phyloP scores from a whole-genome alignment of 768 basidiomycete genomes.

The Phanerochaete sordida region DNA sequence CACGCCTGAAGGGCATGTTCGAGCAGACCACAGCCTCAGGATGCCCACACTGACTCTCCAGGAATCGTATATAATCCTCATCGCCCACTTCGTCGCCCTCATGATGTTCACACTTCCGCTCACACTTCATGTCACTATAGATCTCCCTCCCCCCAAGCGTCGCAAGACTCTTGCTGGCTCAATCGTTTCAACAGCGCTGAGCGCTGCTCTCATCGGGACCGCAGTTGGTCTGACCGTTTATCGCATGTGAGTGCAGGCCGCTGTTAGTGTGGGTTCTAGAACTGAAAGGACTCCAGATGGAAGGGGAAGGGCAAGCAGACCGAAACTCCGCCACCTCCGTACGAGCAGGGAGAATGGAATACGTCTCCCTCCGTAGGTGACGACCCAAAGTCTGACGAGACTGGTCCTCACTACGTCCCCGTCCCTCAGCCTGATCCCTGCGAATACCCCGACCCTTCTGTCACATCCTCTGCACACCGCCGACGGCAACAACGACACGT shows the following conservation, averaged over 20 bases:
- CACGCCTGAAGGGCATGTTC: slow-evolving; percentile 3
- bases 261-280: not conserved
- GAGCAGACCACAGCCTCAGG: not conserved
- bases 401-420: not conserved
- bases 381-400: not conserved
- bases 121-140: slow-evolving; percentile 43
- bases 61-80: slow-evolving; percentile 39
- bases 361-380: slow-evolving; percentile 25
- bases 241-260: slow-evolving; percentile 59
- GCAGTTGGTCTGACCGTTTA: slow-evolving; percentile 87
- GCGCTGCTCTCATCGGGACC: slow-evolving; percentile 81
- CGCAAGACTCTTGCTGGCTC: slow-evolving; percentile 79
- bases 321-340: slow-evolving; percentile 52
- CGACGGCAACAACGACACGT: slow-evolving; percentile 37
- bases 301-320: slow-evolving; percentile 66
- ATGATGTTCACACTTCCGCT: slow-evolving; percentile 21
- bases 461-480: slow-evolving; percentile 31
- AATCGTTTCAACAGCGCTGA: slow-evolving; percentile 80
- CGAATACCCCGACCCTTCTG: slow-evolving; percentile 14
- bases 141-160: slow-evolving; percentile 72
- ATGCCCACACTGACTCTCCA: slow-evolving; percentile 26
- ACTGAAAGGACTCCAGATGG: slow-evolving; percentile 50
- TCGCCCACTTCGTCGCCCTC: slow-evolving; percentile 9
- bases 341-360: slow-evolving; percentile 59
- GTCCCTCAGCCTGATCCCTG: slow-evolving; percentile 7